Evolutionary conservation across 2,329 filamentous ascomycete genomes (phyloP).

Genomic region (Pyrenochaeta sp.): DNA sequence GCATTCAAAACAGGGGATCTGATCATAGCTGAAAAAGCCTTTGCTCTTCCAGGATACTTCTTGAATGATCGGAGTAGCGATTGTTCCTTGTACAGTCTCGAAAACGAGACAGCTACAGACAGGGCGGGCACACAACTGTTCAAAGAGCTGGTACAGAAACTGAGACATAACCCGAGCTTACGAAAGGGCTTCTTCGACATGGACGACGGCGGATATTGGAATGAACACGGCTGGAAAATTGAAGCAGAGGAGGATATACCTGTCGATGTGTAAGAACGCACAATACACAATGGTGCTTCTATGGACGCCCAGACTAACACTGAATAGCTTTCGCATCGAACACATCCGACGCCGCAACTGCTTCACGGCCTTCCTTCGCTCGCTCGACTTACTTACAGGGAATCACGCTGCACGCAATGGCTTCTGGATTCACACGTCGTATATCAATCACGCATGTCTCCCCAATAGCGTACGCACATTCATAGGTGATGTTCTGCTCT

Average conservation of each 20-base stretch:
- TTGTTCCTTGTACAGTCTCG: constrained; percentile 27
- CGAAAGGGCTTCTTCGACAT: constrained; percentile 45
- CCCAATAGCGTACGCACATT: constrained; percentile 50
- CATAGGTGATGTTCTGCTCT: constrained; percentile 49
- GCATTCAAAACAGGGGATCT: constrained; percentile 61
- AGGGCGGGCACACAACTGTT: constrained; percentile 55
- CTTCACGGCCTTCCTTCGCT: constrained; percentile 50
- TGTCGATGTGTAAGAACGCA: constrained; percentile 53
- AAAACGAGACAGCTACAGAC: constrained; percentile 36
- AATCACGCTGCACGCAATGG: constrained; percentile 38
- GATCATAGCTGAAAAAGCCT: constrained; percentile 65
- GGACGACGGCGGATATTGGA: constrained; percentile 42
- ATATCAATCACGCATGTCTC: constrained; percentile 55
- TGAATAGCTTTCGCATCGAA: constrained; percentile 53
- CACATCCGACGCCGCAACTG: constrained; percentile 55
- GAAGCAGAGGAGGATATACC: constrained; percentile 27
- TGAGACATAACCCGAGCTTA: constrained; percentile 53
- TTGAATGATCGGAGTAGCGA: constrained; percentile 29
- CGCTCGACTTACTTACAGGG: constrained; percentile 21
- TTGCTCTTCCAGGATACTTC: constrained; percentile 52
- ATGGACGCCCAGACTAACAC: neutral
- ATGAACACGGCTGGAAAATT: constrained; percentile 44
- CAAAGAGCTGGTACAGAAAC: constrained; percentile 55
- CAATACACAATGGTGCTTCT: neutral
- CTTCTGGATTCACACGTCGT: constrained; percentile 53